Evolutionary conservation across 805 yeast genomes (phyloP).

Genomic region (Dipodascus geniculatus): DNA sequence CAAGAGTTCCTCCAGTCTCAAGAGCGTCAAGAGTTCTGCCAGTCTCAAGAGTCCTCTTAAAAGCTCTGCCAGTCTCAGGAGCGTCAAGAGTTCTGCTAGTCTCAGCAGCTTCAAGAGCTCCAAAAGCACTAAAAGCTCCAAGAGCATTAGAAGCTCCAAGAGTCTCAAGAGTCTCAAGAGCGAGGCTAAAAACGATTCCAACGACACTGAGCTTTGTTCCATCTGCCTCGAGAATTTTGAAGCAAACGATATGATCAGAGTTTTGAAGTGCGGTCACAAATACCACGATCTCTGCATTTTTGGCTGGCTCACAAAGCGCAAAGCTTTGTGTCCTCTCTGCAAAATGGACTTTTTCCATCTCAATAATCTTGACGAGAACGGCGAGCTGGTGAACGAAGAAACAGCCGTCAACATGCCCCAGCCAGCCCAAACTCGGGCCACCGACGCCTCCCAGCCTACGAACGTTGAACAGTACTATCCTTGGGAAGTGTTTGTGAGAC

Average conservation of each 20-base stretch:
- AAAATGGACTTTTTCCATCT: slow-evolving; percentile 39
- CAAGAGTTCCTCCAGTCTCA: neutral
- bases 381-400: neutral
- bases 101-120: neutral
- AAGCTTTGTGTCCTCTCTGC: slow-evolving; percentile 79
- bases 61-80: too few species aligned
- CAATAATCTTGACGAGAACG: neutral
- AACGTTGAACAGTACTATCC: neutral
- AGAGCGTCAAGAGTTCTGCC: neutral
- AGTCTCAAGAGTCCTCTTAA: neutral
- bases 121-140: neutral
- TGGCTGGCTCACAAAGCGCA: slow-evolving; percentile 66
- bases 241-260: slow-evolving; percentile 54
- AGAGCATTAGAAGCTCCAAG: neutral
- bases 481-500: neutral
- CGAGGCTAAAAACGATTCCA: neutral
- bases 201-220: slow-evolving; percentile 54
- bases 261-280: slow-evolving; percentile 71
- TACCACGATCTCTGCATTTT: slow-evolving; percentile 71
- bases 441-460: too few species aligned
- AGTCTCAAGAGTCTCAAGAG: neutral
- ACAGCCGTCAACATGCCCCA: neutral
- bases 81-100: neutral
- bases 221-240: slow-evolving; percentile 62
- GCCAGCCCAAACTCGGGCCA: neutral